Percentiles rank a stretch among this genome's conserved stretches.
These are phyloP conservation scores for Xylaria scruposa DNA, from an alignment of 495 filamentous ascomycete genomes.

Conservation along the genomic window DNA sequence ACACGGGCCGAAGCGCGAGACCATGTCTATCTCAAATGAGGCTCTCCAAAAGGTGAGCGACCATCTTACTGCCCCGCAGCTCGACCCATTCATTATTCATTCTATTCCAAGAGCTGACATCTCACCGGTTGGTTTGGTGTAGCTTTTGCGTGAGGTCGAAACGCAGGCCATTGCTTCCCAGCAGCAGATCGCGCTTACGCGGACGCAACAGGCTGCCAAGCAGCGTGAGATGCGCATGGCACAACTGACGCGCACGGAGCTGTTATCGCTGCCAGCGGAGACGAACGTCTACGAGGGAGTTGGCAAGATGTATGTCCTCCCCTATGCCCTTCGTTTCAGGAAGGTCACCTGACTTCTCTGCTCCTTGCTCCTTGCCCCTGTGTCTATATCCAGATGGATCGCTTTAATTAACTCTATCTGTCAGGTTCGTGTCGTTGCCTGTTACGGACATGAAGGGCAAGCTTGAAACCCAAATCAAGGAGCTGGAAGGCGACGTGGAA, in stretches of 20 bases:
- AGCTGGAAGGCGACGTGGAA: constrained; percentile 76
- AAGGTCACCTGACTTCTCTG: background rate
- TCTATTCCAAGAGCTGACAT: constrained; percentile 9
- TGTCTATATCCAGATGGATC: background rate
- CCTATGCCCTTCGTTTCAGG: background rate
- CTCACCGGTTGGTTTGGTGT: background rate
- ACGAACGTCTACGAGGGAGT: constrained; percentile 93
- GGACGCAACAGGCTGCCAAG: constrained; percentile 83
- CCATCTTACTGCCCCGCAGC: background rate
- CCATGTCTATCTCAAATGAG: constrained; percentile 96
- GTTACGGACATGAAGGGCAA: constrained; percentile 74
- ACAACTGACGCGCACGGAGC: constrained; percentile 84
- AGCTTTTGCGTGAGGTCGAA: constrained; percentile 96
- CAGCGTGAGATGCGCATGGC: constrained; percentile 88
- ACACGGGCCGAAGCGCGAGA: background rate
- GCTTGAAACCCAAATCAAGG: constrained; percentile 74
- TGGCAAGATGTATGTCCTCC: constrained; percentile 85
- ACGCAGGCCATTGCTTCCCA: constrained; percentile 84
- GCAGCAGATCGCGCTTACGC: constrained; percentile 88
- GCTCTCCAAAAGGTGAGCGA: constrained; percentile 83
- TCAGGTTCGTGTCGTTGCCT: constrained; percentile 87
- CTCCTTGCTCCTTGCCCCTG: background rate
- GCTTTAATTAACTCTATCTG: constrained; percentile 18
- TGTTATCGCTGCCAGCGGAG: constrained; percentile 74
- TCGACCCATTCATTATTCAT: background rate